A percentile compares a stretch with the other conserved stretches of the same genome.
Conservation (phyloP, 2,329 filamentous ascomycete genomes). For the Waltergamsia citrina region DNA sequence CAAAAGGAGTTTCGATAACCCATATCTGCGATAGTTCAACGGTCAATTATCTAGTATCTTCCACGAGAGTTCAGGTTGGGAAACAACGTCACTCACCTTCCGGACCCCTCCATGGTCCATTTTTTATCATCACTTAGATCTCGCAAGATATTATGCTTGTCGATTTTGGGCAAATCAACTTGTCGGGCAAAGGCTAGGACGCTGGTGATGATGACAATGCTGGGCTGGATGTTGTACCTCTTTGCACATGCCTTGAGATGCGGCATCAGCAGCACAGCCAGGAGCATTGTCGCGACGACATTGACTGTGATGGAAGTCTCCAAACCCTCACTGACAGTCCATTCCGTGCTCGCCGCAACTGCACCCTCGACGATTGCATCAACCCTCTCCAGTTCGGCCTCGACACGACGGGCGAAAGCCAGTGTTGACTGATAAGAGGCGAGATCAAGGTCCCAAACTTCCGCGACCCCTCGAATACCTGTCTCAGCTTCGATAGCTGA, state of each 20-base stretch:
- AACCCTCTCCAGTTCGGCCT: neutral
- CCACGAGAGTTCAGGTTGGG: neutral
- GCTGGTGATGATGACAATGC: conserved; percentile 28
- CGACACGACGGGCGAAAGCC: conserved; percentile 2
- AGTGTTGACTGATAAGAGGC: conserved; percentile 4
- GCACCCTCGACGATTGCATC: conserved; percentile 5
- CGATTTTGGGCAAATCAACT: conserved; percentile 1
- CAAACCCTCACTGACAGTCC: conserved; percentile 2
- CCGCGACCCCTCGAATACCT: conserved; percentile 10
- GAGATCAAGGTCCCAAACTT: conserved; percentile 31
- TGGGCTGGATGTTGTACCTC: conserved; percentile 20
- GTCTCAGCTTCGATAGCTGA: conserved; percentile 1
- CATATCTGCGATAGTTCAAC: conserved; percentile 12
- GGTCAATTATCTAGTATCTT: neutral
- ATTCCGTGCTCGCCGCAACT: neutral
- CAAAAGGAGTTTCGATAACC: conserved; percentile 16
- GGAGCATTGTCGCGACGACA: conserved; percentile 25
- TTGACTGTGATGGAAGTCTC: conserved; percentile 5
- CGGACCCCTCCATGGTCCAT: neutral
- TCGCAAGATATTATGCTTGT: conserved; percentile 1
- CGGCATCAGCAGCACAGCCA: conserved; percentile 32
- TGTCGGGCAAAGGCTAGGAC: conserved; percentile 13
- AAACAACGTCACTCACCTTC: neutral
- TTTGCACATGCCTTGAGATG: conserved; percentile 24
- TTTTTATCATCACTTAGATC: conserved; percentile 3